Evolutionary conservation across 2,329 filamentous ascomycete species (phyloP).

Genomic region (Metarhizium album): DNA sequence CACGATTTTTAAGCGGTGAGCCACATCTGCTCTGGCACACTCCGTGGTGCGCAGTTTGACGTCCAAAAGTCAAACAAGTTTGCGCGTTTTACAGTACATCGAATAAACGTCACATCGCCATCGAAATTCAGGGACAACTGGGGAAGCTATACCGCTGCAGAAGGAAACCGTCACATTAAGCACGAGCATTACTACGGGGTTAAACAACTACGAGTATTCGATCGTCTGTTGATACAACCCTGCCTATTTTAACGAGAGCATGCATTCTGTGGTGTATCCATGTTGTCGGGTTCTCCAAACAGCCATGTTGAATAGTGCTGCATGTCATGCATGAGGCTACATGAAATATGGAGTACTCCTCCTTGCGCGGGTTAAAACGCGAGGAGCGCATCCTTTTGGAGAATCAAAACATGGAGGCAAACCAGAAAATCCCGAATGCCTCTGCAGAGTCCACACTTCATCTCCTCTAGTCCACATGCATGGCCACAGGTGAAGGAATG

Average conservation of each 20-base stretch:
- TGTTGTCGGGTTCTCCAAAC: slow-evolving; percentile 6
- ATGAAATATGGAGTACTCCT: background rate
- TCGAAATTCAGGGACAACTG: background rate
- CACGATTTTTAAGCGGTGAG: slow-evolving; percentile 5
- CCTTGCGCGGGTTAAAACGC: background rate
- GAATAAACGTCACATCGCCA: background rate
- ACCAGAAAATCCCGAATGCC: background rate
- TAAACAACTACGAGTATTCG: background rate
- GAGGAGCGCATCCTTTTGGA: background rate
- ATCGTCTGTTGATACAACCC: slow-evolving; percentile 4
- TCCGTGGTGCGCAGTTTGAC: background rate
- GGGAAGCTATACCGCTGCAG: background rate
- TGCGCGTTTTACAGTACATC: background rate
- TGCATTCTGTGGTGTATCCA: slow-evolving; percentile 6
- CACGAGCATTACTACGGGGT: background rate
- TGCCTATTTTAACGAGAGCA: background rate
- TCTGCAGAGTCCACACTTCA: background rate
- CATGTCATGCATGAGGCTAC: slow-evolving; percentile 14
- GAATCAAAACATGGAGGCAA: background rate
- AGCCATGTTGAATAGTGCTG: slow-evolving; percentile 3
- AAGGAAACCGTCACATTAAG: background rate
- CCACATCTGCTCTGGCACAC: background rate
- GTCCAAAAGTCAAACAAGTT: background rate
- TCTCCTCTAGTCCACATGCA: too few species aligned
- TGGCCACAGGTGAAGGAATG: too few species aligned